These are phyloP conservation scores for Phytopythium aichiense DNA, from an alignment of 352 stramenopile species.

Conservation along the genomic window DNA sequence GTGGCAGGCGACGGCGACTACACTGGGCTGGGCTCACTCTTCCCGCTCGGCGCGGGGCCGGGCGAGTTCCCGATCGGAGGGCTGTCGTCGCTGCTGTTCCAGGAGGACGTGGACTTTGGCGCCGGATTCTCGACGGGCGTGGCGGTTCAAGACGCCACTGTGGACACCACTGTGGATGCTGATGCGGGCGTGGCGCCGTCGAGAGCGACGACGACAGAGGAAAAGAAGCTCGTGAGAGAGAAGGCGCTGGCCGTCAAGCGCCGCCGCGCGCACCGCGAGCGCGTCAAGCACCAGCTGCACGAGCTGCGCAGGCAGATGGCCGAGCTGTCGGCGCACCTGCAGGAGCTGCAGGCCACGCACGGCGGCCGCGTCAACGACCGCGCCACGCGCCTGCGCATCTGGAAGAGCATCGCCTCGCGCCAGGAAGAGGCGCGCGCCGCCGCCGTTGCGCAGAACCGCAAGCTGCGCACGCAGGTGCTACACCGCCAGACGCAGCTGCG, in stretches of 20 bases:
- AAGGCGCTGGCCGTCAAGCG: constrained; percentile 9
- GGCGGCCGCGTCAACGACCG: not conserved
- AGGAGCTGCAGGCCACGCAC: not conserved
- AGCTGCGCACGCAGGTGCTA: constrained; percentile 2
- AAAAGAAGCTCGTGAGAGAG: not conserved
- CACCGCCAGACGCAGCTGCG: constrained; percentile 3
- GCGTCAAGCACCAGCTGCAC: constrained; percentile 5
- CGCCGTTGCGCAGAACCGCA: constrained; percentile 5
- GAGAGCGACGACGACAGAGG: not conserved
- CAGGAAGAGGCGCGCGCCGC: constrained; percentile 4
- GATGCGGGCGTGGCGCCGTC: not conserved
- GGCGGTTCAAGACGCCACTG: not conserved
- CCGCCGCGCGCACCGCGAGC: constrained; percentile 6
- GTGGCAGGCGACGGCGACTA: not conserved
- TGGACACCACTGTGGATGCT: not conserved
- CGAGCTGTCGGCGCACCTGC: constrained; percentile 8
- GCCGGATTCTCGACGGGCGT: not conserved
- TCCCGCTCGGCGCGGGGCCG: not conserved
- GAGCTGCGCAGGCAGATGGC: constrained; percentile 1
- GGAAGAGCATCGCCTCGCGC: constrained; percentile 4
- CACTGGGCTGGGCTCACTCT: not conserved
- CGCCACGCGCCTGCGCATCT: constrained; percentile 5
- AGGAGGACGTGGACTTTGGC: not conserved
- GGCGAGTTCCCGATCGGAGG: not conserved
- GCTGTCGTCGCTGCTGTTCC: constrained; percentile 1